Percentiles rank a stretch among this genome's conserved stretches.
These are phyloP conservation scores for Neonectria punicea DNA, from an alignment of 2,329 filamentous ascomycete genomes.

Conservation along the genomic window DNA sequence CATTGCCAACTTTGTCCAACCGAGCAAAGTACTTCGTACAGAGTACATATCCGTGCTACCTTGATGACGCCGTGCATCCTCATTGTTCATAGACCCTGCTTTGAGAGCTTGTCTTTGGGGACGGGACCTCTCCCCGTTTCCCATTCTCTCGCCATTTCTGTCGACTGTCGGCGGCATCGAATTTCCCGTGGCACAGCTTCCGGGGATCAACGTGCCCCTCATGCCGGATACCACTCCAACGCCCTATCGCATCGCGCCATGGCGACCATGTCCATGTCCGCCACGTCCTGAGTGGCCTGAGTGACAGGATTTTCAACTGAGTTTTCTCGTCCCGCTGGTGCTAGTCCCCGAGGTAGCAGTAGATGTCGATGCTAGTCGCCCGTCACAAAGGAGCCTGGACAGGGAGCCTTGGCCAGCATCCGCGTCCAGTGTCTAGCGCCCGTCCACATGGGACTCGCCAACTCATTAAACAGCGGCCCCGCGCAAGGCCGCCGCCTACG, in stretches of 20 bases:
- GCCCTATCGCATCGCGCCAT: conserved; percentile 15
- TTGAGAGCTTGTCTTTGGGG: not conserved
- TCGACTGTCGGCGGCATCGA: conserved; percentile 1
- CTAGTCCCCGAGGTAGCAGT: not conserved
- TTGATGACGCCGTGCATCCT: not conserved
- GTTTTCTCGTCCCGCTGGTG: conserved; percentile 9
- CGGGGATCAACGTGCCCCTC: conserved; percentile 14
- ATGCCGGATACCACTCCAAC: conserved; percentile 16
- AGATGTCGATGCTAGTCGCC: not conserved
- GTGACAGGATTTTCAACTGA: conserved; percentile 12
- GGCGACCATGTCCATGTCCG: conserved; percentile 8
- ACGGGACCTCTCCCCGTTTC: conserved; percentile 19
- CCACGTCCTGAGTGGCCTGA: conserved; percentile 6
- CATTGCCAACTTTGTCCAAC: conserved; percentile 1
- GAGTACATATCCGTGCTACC: not conserved
- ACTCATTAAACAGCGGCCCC: conserved; percentile 30
- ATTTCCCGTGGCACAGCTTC: conserved; percentile 18
- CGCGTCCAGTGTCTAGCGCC: conserved; percentile 9
- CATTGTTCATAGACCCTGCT: conserved; percentile 8
- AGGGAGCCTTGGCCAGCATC: not conserved
- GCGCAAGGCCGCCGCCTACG: conserved; percentile 2
- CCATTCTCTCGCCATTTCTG: conserved; percentile 17
- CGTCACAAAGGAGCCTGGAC: conserved; percentile 14
- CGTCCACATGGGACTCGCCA: conserved; percentile 28
- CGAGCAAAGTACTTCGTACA: not conserved